Evolutionary conservation across 768 basidiomycete genomes (phyloP).

Genomic region (Boletus vermiculosoides): DNA sequence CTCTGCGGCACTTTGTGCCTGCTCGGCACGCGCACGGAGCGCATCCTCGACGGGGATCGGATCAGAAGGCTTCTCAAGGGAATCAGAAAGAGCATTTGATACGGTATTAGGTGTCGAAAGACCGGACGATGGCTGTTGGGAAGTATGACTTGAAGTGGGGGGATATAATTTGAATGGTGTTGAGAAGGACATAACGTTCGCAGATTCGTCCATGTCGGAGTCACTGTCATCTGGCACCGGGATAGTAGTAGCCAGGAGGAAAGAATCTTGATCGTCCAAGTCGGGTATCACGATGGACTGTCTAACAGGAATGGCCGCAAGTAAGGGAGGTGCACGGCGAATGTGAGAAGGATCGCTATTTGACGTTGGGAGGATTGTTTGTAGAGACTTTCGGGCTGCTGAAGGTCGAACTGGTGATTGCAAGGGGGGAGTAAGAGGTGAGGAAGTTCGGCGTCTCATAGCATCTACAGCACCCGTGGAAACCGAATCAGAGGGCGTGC

Average conservation of each 20-base stretch:
- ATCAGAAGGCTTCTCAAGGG: slow-evolving; percentile 43
- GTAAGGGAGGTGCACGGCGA: slow-evolving; percentile 10
- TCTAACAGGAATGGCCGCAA: slow-evolving; percentile 37
- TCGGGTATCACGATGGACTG: slow-evolving; percentile 46
- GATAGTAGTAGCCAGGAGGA: slow-evolving; percentile 67
- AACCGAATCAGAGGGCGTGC: slow-evolving; percentile 44
- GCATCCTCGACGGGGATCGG: slow-evolving; percentile 74
- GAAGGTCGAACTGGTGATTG: slow-evolving; percentile 34
- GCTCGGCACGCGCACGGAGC: slow-evolving; percentile 81
- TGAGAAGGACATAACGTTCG: slow-evolving; percentile 72
- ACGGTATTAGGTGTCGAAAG: slow-evolving; percentile 47
- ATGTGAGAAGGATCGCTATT: slow-evolving; percentile 25
- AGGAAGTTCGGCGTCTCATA: slow-evolving; percentile 46
- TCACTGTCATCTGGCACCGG: slow-evolving; percentile 78
- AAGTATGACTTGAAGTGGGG: slow-evolving; percentile 39
- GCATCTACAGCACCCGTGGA: slow-evolving; percentile 24
- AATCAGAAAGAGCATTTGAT: slow-evolving; percentile 63
- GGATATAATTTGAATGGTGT: slow-evolving; percentile 55
- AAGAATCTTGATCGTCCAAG: slow-evolving; percentile 52
- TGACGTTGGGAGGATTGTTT: slow-evolving; percentile 38
- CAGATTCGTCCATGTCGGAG: slow-evolving; percentile 56
- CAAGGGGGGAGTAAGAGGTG: slow-evolving; percentile 40
- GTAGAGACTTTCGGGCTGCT: slow-evolving; percentile 40
- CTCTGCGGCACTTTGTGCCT: slow-evolving; percentile 91
- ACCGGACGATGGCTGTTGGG: slow-evolving; percentile 46